Evolutionary conservation across 2,329 filamentous ascomycete species (phyloP).

Genomic region (Ophiosphaerella narmari): DNA sequence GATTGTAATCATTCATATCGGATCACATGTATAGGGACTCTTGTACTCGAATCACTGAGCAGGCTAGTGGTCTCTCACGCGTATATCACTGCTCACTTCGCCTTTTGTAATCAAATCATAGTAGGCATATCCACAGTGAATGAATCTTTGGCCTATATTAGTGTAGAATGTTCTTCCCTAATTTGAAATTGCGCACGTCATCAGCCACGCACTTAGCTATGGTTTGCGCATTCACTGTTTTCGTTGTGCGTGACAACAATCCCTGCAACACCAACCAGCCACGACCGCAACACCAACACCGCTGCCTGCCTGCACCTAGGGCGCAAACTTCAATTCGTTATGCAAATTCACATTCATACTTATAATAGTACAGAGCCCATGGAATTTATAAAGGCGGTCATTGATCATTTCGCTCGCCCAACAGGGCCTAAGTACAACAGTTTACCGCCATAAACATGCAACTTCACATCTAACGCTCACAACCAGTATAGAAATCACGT

Average conservation of each 20-base stretch:
- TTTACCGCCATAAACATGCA: not conserved
- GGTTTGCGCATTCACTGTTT: slow-evolving; percentile 4
- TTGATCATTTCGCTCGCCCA: slow-evolving; percentile 5
- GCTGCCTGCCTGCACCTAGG: slow-evolving; percentile 1
- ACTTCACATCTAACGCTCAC: not conserved
- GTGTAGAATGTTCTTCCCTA: not conserved
- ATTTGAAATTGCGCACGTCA: not conserved
- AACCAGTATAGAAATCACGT: not conserved
- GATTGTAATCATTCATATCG: not conserved
- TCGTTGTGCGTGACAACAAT: not conserved
- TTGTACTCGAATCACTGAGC: not conserved
- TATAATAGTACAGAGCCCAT: slow-evolving; percentile 2
- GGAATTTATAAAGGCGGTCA: slow-evolving; percentile 15
- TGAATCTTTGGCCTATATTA: not conserved
- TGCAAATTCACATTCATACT: not conserved
- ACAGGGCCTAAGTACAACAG: not conserved
- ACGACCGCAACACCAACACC: slow-evolving; percentile 5
- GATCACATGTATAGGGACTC: slow-evolving; percentile 1
- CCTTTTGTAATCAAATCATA: slow-evolving; percentile 3
- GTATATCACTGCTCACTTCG: slow-evolving; percentile 8
- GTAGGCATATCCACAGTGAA: not conserved
- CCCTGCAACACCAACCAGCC: not conserved
- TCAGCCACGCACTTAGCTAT: not conserved
- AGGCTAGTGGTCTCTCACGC: not conserved
- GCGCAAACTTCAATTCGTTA: not conserved